Evolutionary conservation across 2,329 filamentous ascomycete genomes (phyloP), one percentile per base, ranked within the genome.

Genomic region (Trichoderma cornu-damae): DNA sequence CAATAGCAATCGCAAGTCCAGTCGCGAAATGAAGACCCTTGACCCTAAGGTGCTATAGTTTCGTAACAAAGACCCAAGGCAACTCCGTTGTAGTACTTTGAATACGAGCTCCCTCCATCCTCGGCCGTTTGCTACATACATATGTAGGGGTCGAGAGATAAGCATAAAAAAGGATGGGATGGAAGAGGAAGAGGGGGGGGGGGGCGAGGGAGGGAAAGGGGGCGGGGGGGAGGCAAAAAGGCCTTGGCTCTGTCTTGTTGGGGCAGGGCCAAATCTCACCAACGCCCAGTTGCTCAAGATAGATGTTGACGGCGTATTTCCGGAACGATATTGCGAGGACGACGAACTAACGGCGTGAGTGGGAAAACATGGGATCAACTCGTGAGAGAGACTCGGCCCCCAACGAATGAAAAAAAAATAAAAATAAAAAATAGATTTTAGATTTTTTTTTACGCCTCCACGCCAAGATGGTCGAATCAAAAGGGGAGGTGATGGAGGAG

Each of bases 131-230:
- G 34, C 28, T 54, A n/a, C n/a, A n/a, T n/a, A n/a, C n/a, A n/a
- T n/a, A n/a, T n/a, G n/a, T n/a, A 28, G 50, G 50, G 28, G n/a
- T 30, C 37, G 28, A 44, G 2, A 46, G 50, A 54, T 54, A 54
- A 54, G 50, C 50, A 54, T 49, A 56, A 50, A 55, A 34, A 18
- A 24, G 38, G 12, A 40, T 28, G 24, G 28, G 28, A 30, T 30
- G 28, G 28, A 30, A 30, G 49, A 52, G 43, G 9, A 42, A 3
- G 3, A 38, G n/a, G 26, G 5, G 20, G 32, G 49, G 43, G 18
- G 24, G 8, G 50, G 40, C 38, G 50, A 20, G 40, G 30, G 30
- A 28, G n/a, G 32, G 49, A 52, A 24, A 34, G 8, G 50, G 40
- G 50, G 50, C 30, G 40, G 30, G 30, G 38, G 30, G 40, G 30